Conservation (phyloP, 306 rosid genomes). For the Ormosia emarginata region DNA sequence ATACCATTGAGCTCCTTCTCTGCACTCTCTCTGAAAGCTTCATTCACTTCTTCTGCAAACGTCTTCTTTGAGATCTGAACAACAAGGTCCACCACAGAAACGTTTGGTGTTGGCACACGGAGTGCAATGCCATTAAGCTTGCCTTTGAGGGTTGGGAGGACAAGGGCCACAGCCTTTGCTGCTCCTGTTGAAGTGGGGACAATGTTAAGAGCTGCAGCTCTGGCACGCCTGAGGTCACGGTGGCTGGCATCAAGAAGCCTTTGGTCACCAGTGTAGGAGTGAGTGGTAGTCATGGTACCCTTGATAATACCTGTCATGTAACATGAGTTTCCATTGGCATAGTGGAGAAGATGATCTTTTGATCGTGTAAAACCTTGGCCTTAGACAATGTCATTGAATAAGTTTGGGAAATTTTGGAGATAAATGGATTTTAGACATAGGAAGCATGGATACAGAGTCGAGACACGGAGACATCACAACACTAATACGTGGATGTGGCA, state of each 20-base stretch:
- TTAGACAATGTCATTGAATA: neutral
- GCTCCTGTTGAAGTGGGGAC: constrained; percentile 98
- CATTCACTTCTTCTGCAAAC: constrained; percentile 94
- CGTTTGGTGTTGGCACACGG: constrained; percentile 97
- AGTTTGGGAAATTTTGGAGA: neutral
- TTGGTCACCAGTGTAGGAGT: constrained; percentile 98
- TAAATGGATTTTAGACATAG: neutral
- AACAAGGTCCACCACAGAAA: constrained; percentile 90
- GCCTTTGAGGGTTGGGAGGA: constrained; percentile 87
- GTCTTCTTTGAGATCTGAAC: constrained; percentile 94
- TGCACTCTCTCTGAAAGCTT: constrained; percentile 86
- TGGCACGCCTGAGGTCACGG: constrained; percentile 92
- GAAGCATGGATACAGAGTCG: too few relatives aligned
- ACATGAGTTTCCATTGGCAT: neutral
- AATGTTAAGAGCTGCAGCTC: constrained; percentile 95
- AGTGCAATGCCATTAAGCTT: constrained; percentile 93
- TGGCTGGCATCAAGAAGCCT: constrained; percentile 98
- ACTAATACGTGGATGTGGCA: too few relatives aligned
- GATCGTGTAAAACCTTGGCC: neutral
- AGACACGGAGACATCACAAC: too few relatives aligned
- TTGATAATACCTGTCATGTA: constrained; percentile 64
- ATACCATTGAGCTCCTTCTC: constrained; percentile 72
- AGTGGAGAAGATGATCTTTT: neutral
- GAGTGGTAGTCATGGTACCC: constrained; percentile 99
- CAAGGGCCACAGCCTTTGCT: constrained; percentile 98